Percentiles rank a stretch among this genome's conserved stretches.
phyloP scores from a whole-genome alignment of 2,329 filamentous ascomycete genomes.

The Aspergillus nomiae region DNA sequence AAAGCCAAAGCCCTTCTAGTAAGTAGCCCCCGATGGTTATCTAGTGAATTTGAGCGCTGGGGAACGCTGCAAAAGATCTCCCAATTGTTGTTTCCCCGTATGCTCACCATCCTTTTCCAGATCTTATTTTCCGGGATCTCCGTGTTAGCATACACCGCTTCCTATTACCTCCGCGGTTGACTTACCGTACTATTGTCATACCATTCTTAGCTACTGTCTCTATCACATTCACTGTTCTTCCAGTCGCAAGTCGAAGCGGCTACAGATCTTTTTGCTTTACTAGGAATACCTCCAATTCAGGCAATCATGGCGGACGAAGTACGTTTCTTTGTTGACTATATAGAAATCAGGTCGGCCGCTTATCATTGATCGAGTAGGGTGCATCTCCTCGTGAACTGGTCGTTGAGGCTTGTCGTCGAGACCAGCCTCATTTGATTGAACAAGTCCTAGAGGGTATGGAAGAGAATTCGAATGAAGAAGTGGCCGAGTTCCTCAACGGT shows the following conservation, averaged over 20 bases:
- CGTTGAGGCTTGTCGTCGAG: constrained; percentile 88
- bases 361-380: constrained; percentile 57
- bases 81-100: constrained; percentile 6
- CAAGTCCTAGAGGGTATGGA: constrained; percentile 69
- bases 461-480: constrained; percentile 60
- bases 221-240: neutral
- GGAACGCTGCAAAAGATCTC: neutral
- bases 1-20: neutral
- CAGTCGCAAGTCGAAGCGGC: neutral
- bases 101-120: neutral
- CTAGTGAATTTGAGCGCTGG: neutral
- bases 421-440: constrained; percentile 83
- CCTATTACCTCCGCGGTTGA: constrained; percentile 3
- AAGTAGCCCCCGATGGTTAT: neutral
- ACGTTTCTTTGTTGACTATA: constrained; percentile 13
- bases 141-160: constrained; percentile 23
- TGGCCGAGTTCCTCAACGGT: constrained; percentile 78
- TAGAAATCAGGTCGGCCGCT: constrained; percentile 3
- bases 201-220: neutral
- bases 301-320: constrained; percentile 48
- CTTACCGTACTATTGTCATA: constrained; percentile 1
- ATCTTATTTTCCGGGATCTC: constrained; percentile 14
- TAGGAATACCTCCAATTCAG: neutral
- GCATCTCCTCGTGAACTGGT: constrained; percentile 82
- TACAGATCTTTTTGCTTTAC: neutral